Conservation (phyloP, 306 rosid species). For the Styphnolobium japonicum region DNA sequence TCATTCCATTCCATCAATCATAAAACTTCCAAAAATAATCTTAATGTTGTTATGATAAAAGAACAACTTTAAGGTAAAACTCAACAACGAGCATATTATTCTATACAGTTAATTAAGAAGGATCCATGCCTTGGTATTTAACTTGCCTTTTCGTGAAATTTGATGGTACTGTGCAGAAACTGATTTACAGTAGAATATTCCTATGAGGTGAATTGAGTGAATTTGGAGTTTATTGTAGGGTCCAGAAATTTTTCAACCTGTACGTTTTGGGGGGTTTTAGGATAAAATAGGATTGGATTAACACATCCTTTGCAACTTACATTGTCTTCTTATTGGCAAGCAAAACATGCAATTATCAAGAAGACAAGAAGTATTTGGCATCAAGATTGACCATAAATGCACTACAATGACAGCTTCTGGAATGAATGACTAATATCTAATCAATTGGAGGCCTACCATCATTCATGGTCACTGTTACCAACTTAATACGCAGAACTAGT, state of each 20-base stretch:
- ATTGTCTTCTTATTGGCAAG: constrained; percentile 16
- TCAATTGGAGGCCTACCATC: constrained; percentile 12
- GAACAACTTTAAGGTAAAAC: no score
- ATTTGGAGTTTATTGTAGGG: not conserved
- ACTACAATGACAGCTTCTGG: not conserved
- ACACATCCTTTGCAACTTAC: not conserved
- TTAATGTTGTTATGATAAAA: no score
- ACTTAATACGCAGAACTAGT: not conserved
- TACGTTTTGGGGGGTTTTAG: not conserved
- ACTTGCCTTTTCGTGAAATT: not conserved
- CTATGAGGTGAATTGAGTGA: not conserved
- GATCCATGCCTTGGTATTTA: not conserved
- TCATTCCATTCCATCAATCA: no score
- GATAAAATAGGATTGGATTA: not conserved
- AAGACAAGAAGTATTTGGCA: constrained; percentile 17
- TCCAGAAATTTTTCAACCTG: not conserved
- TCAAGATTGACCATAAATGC: constrained; percentile 8
- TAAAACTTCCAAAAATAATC: no score
- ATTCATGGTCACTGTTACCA: not conserved
- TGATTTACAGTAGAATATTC: not conserved
- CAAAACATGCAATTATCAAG: constrained; percentile 22
- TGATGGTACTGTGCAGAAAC: not conserved
- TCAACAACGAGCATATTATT: no score
- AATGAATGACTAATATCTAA: not conserved
- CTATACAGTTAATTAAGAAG: no score